phyloP scores from a whole-genome alignment of 495 filamentous ascomycete genomes.

The Evansstolkia leycettana region DNA sequence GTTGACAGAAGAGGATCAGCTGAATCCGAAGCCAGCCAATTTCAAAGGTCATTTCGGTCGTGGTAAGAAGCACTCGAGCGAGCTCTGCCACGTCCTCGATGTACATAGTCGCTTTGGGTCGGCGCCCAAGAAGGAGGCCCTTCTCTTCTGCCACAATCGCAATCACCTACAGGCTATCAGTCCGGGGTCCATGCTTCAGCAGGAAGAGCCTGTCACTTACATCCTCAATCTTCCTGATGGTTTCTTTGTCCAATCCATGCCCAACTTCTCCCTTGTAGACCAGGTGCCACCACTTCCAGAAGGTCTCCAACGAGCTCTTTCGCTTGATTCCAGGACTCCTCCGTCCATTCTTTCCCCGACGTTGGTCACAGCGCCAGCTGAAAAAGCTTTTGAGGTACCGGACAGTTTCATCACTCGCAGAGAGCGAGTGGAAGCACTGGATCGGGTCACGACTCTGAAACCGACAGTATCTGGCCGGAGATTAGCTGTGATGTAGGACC shows the following conservation, averaged over 20 bases:
- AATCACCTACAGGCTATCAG: neutral
- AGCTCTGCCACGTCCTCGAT: slow-evolving; percentile 24
- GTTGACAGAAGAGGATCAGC: slow-evolving; percentile 22
- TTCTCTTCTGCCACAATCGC: slow-evolving; percentile 2
- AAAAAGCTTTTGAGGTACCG: slow-evolving; percentile 15
- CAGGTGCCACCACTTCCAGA: slow-evolving; percentile 26
- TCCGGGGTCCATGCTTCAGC: no score
- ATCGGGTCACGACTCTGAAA: slow-evolving; percentile 9
- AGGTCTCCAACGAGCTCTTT: slow-evolving; percentile 21
- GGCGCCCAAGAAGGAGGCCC: neutral
- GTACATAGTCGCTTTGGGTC: slow-evolving; percentile 16
- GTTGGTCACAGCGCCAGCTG: slow-evolving; percentile 6
- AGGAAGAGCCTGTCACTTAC: no score
- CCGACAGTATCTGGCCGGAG: slow-evolving; percentile 12
- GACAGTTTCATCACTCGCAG: slow-evolving; percentile 16
- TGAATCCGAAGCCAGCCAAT: slow-evolving; percentile 20
- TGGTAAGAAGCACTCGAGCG: slow-evolving; percentile 15
- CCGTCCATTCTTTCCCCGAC: slow-evolving; percentile 11
- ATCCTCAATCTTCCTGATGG: slow-evolving; percentile 1
- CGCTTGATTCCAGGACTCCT: slow-evolving; percentile 15
- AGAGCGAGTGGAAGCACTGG: slow-evolving; percentile 12
- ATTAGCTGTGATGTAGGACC: neutral
- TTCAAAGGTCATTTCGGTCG: slow-evolving; percentile 20
- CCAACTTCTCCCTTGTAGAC: slow-evolving; percentile 3
- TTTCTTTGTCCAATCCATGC: slow-evolving; percentile 2